Conservation (phyloP, 2,329 filamentous ascomycete species). For the Byssothecium circinans region DNA sequence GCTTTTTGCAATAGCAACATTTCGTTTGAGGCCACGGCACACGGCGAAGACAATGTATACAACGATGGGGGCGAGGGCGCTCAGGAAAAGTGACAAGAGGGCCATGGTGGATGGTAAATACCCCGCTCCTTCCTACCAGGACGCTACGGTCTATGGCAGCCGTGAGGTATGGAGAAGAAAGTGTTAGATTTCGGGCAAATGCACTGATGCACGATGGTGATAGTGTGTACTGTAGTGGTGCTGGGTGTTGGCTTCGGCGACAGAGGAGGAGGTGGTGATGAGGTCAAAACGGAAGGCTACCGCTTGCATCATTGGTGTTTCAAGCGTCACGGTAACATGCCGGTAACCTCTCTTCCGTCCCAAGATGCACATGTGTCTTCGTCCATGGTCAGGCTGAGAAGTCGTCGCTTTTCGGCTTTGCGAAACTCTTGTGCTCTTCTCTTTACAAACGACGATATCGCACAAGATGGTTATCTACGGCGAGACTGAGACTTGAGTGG, state of each 20-base stretch:
- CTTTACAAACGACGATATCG: too few relatives aligned
- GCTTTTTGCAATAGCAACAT: conserved; percentile 49
- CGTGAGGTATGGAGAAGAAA: not conserved
- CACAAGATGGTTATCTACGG: too few relatives aligned
- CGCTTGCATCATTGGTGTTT: conserved; percentile 34
- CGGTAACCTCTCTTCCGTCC: conserved; percentile 5
- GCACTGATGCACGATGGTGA: too few relatives aligned
- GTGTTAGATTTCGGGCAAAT: not conserved
- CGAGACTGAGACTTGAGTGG: too few relatives aligned
- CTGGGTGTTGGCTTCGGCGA: not conserved
- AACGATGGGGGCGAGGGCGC: conserved; percentile 30
- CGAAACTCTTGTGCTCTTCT: too few relatives aligned
- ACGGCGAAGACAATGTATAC: conserved; percentile 35
- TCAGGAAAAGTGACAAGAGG: conserved; percentile 22
- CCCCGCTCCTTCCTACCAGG: not conserved
- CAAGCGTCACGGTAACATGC: conserved; percentile 19
- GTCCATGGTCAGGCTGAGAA: not conserved
- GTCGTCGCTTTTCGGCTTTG: too few relatives aligned
- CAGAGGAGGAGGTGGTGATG: conserved; percentile 20
- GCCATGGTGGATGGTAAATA: not conserved
- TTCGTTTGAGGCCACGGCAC: conserved; percentile 44
- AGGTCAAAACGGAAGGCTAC: too few relatives aligned
- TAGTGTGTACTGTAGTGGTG: not conserved
- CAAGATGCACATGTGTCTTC: too few relatives aligned
- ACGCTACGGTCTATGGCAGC: not conserved